Evolutionary conservation across 768 basidiomycete species (phyloP), one percentile per base, ranked within the genome.

Genomic region (Leucocoprinus leucothites): DNA sequence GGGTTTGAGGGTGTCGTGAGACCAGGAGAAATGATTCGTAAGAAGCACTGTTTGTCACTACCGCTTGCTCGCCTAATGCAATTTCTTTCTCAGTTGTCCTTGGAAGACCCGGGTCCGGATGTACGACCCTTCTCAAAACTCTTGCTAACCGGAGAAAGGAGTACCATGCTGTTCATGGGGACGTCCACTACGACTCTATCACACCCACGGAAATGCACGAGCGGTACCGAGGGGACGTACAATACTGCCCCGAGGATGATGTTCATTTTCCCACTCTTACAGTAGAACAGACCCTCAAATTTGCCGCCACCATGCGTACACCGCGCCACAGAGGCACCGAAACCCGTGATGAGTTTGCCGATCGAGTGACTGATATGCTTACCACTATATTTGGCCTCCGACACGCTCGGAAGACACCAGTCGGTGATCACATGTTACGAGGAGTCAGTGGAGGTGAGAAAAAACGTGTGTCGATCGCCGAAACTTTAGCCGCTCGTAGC

Each of bases 221-320:
- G 56, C 78, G 81, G 50, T 88, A 82, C 66, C 84, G 87, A 1
- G 94, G 93, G 31, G 91, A 91, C 65, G 85, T 91, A 1, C 81
- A 82, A 49, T 93, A 91, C 67, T 86, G 81, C 58, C 89, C 89
- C 0, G 91, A 91, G 70, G 91, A 93, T 64, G 91, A 95, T 65
- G 74, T 89, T 9, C 91, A 94, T 65, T 89, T 94, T 63, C 88
- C 92, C 2, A 89, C 87, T 9, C 77, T 97, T 18, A 89, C 87
- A 9, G 90, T 93, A 22, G 78, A 82, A 51, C 80, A 93, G 64
- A 93, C 91, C 0, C 75, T 97, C 41, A 71, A 69, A 4, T 89
- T 91, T 51, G 86, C 88, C 0, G 80, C 85, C 0, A 78, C 75
- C 57, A 85, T 82, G 11, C 85, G 91, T 22, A 81, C 81, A 9